Evolutionary conservation across 2,329 filamentous ascomycete species (phyloP).

Genomic region (Neoscytalidium dimidiatum): DNA sequence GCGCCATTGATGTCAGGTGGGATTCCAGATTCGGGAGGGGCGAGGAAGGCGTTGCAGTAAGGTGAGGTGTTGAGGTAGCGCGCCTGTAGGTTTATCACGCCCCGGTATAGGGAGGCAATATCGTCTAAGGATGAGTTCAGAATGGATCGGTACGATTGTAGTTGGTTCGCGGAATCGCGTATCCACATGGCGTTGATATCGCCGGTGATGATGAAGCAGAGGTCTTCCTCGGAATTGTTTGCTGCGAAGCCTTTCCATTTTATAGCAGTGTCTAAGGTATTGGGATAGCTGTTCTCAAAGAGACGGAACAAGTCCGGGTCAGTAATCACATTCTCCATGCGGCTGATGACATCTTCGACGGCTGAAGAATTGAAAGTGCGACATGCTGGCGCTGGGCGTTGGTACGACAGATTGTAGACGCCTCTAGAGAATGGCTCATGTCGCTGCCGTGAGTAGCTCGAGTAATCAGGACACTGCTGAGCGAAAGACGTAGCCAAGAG

Average conservation of each 20-base stretch:
- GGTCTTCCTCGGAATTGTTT: constrained; percentile 62
- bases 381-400: constrained; percentile 45
- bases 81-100: constrained; percentile 71
- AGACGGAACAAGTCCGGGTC: constrained; percentile 66
- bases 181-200: constrained; percentile 61
- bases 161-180: constrained; percentile 63
- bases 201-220: constrained; percentile 61
- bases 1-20: constrained; percentile 43
- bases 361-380: constrained; percentile 48
- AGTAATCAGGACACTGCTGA: constrained; percentile 46
- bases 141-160: constrained; percentile 68
- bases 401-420: constrained; percentile 46
- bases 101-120: constrained; percentile 67
- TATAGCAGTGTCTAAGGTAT: constrained; percentile 73
- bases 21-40: constrained; percentile 50
- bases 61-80: constrained; percentile 65
- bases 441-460: constrained; percentile 40
- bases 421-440: constrained; percentile 48
- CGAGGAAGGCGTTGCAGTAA: constrained; percentile 56
- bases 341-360: constrained; percentile 43
- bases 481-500: neutral
- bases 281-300: constrained; percentile 73
- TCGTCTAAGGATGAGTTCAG: constrained; percentile 60
- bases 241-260: constrained; percentile 65
- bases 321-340: constrained; percentile 40